A percentile compares a stretch with the other conserved stretches of the same genome.
phyloP scores from a whole-genome alignment of 2,329 filamentous ascomycete genomes.

The Penicillium freii region DNA sequence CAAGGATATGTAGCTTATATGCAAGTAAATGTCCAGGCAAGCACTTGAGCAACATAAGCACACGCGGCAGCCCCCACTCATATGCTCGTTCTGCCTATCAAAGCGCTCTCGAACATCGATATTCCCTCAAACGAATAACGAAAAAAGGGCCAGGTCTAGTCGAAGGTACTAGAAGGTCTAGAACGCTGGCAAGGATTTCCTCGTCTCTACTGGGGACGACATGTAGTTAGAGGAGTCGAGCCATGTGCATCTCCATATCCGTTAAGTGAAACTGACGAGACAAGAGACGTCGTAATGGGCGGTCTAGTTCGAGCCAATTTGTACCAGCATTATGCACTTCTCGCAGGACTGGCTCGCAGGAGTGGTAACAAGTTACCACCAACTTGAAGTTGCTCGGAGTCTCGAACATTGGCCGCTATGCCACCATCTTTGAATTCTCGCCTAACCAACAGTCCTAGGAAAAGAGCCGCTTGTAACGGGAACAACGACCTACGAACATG shows the following conservation, averaged over 20 bases:
- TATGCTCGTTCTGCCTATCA: slow-evolving; percentile 40
- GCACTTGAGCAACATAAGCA: slow-evolving; percentile 11
- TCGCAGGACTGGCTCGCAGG: slow-evolving; percentile 18
- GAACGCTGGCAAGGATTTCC: slow-evolving; percentile 24
- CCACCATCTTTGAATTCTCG: slow-evolving; percentile 28
- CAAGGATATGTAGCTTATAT: neutral
- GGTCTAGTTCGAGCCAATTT: slow-evolving; percentile 20
- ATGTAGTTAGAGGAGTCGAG: slow-evolving; percentile 30
- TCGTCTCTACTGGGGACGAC: slow-evolving; percentile 32
- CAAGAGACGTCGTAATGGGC: neutral
- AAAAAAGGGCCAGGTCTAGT: slow-evolving; percentile 23
- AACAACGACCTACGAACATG: slow-evolving; percentile 32
- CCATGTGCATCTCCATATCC: slow-evolving; percentile 33
- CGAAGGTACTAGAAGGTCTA: slow-evolving; percentile 17
- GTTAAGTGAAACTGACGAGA: slow-evolving; percentile 16
- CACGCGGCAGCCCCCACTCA: slow-evolving; percentile 22
- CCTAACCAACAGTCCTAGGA: slow-evolving; percentile 20
- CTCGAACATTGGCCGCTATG: slow-evolving; percentile 21
- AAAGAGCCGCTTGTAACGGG: slow-evolving; percentile 29
- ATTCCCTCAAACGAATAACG: slow-evolving; percentile 55
- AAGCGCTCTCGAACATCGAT: slow-evolving; percentile 46
- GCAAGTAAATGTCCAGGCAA: neutral
- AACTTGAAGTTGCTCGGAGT: slow-evolving; percentile 10
- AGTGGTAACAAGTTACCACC: slow-evolving; percentile 17
- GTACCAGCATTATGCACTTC: slow-evolving; percentile 23